Evolutionary conservation across 2,329 filamentous ascomycete genomes (phyloP).

Genomic region (Pseudogymnoascus sp.): DNA sequence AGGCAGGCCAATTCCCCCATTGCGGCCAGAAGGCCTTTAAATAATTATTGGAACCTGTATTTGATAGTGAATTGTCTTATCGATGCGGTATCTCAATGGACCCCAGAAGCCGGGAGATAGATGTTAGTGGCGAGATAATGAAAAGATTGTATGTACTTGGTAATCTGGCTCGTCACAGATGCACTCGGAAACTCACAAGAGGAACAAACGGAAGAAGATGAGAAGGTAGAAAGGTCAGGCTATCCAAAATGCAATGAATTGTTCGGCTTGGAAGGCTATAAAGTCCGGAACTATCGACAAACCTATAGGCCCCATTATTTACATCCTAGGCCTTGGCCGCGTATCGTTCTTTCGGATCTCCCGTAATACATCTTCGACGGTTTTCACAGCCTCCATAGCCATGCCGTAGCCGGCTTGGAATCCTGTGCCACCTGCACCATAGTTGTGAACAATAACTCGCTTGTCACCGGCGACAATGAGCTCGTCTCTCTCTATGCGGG

Average conservation of each 20-base stretch:
- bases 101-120: not conserved
- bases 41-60: not conserved
- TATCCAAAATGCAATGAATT: slow-evolving; percentile 1
- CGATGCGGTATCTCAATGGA: not conserved
- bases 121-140: not conserved
- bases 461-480: slow-evolving; percentile 21
- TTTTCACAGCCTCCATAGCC: slow-evolving; percentile 30
- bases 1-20: not conserved
- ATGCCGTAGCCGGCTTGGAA: slow-evolving; percentile 37
- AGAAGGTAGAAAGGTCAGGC: not conserved
- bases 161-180: not conserved
- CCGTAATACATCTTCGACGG: slow-evolving; percentile 24
- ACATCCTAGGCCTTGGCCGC: not conserved
- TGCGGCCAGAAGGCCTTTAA: not conserved
- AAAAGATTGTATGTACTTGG: not conserved
- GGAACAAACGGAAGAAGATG: not conserved
- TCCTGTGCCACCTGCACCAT: slow-evolving; percentile 38
- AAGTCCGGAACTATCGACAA: not conserved
- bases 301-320: not conserved
- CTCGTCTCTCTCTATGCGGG: slow-evolving; percentile 27
- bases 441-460: slow-evolving; percentile 32
- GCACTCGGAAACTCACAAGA: not conserved
- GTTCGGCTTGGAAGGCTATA: not conserved
- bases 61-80: not conserved
- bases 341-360: slow-evolving; percentile 8